phyloP scores from a whole-genome alignment of 2,329 filamentous ascomycete species.

The Cordyceps fumosorosea region DNA sequence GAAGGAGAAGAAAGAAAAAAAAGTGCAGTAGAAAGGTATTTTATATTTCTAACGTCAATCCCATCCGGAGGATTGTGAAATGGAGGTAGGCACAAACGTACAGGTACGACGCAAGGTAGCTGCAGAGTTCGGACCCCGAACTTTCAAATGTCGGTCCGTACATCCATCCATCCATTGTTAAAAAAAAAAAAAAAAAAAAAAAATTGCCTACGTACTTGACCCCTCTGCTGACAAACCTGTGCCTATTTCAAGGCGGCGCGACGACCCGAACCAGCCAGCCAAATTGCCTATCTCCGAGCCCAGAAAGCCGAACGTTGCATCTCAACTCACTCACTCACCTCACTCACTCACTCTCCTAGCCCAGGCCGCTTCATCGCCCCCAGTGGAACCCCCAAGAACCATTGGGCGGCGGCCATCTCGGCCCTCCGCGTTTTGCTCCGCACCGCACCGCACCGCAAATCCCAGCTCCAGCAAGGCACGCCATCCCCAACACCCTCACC shows the following conservation, averaged over 20 bases:
- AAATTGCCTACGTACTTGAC: background rate
- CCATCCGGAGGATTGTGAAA: background rate
- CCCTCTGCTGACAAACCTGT: background rate
- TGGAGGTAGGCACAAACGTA: background rate
- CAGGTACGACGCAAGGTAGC: too few species aligned
- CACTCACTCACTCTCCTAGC: background rate
- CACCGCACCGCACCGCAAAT: background rate
- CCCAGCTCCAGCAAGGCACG: background rate
- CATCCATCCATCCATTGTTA: background rate
- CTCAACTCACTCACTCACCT: background rate
- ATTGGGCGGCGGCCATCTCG: background rate
- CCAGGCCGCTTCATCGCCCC: too few species aligned
- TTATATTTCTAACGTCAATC: background rate
- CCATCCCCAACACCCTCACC: background rate
- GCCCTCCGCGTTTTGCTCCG: slow-evolving; percentile 8
- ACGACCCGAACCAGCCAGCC: background rate
- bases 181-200: background rate
- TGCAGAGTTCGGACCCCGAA: background rate
- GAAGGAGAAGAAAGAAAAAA: background rate
- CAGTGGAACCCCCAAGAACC: background rate
- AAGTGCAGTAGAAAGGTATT: background rate
- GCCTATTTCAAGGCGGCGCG: background rate
- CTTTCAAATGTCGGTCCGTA: background rate
- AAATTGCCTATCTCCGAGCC: background rate
- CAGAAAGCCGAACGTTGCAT: background rate